Percentiles rank a stretch among this genome's conserved stretches.
Conservation (phyloP, 805 yeast species). For the Saturnispora mendoncae region DNA sequence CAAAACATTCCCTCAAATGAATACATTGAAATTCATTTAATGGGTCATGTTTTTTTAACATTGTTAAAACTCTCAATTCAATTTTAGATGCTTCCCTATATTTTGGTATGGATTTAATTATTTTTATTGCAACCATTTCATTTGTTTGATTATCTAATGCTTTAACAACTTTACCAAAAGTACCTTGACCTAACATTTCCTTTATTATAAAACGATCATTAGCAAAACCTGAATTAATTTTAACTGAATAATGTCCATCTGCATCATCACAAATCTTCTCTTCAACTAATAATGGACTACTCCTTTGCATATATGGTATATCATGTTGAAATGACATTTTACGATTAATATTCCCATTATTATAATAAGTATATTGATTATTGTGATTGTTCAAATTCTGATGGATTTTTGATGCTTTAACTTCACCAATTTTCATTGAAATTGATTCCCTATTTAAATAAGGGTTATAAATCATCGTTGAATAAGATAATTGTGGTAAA, state of each 20-base stretch:
- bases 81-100: constrained; percentile 93
- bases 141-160: constrained; percentile 62
- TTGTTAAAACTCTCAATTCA: constrained; percentile 74
- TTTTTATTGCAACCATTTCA: constrained; percentile 76
- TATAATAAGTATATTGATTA: constrained; percentile 21
- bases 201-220: constrained; percentile 59
- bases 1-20: constrained; percentile 82
- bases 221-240: constrained; percentile 55
- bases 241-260: constrained; percentile 67
- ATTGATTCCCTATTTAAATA: constrained; percentile 28
- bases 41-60: constrained; percentile 65
- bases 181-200: constrained; percentile 78
- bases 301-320: not conserved
- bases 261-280: constrained; percentile 45
- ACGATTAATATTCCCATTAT: constrained; percentile 13
- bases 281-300: constrained; percentile 10
- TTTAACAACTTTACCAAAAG: constrained; percentile 83
- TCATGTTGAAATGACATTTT: constrained; percentile 22
- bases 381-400: too few relatives aligned
- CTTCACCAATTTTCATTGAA: constrained; percentile 33
- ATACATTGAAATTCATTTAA: constrained; percentile 66
- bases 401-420: constrained; percentile 30
- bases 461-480: constrained; percentile 34
- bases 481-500: constrained; percentile 44
- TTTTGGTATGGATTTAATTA: constrained; percentile 85